These are phyloP conservation scores for Aspergillus coremiiformis DNA, from an alignment of 495 filamentous ascomycete genomes.

Conservation along the genomic window DNA sequence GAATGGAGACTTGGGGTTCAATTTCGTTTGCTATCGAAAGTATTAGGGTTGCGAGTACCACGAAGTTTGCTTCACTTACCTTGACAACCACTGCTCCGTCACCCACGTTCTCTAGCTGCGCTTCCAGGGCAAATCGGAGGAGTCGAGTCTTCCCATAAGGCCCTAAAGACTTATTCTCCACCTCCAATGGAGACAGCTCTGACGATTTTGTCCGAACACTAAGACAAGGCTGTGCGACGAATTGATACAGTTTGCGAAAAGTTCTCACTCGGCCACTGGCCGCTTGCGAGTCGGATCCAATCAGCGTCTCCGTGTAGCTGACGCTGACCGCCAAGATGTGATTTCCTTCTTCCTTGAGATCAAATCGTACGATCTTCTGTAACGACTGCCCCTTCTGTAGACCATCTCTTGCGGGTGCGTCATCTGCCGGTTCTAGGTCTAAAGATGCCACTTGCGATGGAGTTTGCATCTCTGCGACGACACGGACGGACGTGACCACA, in stretches of 20 bases:
- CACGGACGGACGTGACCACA: constrained; percentile 63
- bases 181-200: constrained; percentile 41
- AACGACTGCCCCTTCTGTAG: constrained; percentile 61
- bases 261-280: constrained; percentile 68
- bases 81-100: constrained; percentile 39
- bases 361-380: constrained; percentile 76
- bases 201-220: constrained; percentile 85
- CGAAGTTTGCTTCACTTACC: constrained; percentile 16
- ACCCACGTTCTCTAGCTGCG: constrained; percentile 89
- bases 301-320: constrained; percentile 65
- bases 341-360: constrained; percentile 87
- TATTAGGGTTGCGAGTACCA: neutral
- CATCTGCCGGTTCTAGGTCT: constrained; percentile 43
- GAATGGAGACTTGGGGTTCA: constrained; percentile 50
- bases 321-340: constrained; percentile 93
- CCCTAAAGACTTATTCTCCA: constrained; percentile 38
- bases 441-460: constrained; percentile 56
- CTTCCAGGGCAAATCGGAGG: constrained; percentile 64
- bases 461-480: constrained; percentile 92
- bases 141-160: constrained; percentile 41
- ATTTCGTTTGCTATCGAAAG: constrained; percentile 36
- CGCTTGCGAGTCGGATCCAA: constrained; percentile 48
- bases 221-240: constrained; percentile 80
- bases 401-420: constrained; percentile 34
- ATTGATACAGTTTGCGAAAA: constrained; percentile 95